phyloP scores from a whole-genome alignment of 2,329 filamentous ascomycete genomes.

The Sporothrix schenckii region DNA sequence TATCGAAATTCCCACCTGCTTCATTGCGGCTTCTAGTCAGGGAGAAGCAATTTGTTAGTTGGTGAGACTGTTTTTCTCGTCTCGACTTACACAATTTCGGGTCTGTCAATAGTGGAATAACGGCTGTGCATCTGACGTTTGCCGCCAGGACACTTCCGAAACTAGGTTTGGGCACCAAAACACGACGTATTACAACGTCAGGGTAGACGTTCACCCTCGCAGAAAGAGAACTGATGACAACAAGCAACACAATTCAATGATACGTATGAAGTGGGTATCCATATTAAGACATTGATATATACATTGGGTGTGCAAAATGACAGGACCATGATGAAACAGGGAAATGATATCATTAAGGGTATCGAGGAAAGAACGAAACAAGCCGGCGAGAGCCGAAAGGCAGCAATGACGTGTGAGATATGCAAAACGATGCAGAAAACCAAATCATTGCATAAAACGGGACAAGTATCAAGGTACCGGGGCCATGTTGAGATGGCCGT shows the following conservation, averaged over 20 bases:
- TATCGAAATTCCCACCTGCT: too few relatives aligned
- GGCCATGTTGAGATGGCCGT: constrained; percentile 24
- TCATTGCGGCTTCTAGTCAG: not conserved
- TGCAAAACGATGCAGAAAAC: not conserved
- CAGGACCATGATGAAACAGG: not conserved
- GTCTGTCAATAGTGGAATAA: not conserved
- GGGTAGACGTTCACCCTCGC: not conserved
- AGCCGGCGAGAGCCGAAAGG: not conserved
- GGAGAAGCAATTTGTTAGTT: not conserved
- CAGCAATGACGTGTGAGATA: not conserved
- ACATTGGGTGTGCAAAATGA: constrained; percentile 17
- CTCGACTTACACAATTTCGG: not conserved
- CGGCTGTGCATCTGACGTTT: too few relatives aligned
- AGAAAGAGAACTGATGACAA: not conserved
- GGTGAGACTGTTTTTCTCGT: not conserved
- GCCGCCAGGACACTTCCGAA: not conserved
- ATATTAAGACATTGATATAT: constrained; percentile 3
- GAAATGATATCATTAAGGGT: constrained; percentile 7
- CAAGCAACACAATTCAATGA: not conserved
- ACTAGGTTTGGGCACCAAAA: not conserved
- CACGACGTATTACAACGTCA: not conserved
- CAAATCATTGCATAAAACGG: not conserved
- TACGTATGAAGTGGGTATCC: not conserved
- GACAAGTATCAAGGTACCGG: not conserved
- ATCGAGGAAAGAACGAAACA: constrained; percentile 21